Evolutionary conservation across 225 moss, liverwort and hornwort species (phyloP), one percentile per base, ranked within the genome.

Genomic region (Polytrichum formosum): DNA sequence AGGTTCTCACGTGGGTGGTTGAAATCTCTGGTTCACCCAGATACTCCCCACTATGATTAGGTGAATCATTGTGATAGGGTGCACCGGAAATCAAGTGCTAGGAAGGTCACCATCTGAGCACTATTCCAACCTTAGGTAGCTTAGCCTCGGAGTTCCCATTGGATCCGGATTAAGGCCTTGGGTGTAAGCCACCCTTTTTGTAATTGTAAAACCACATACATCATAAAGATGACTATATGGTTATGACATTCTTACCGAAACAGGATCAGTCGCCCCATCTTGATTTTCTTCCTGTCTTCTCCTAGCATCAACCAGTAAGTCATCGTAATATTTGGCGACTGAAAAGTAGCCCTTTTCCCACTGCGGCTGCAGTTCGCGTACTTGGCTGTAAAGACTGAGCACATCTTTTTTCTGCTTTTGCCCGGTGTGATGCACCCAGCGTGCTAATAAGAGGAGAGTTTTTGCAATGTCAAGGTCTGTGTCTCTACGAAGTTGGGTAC

Each of bases 311-410:
- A 92, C 94, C 73, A 98, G 76, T 72, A 98, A 84, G 76, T 98
- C 98, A 74, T 98, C 98, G 27, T 90, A 98, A 85, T 98, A 98
- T 74, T 92, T 98, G 70, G 98, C 98, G 72, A 98, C 94, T 80
- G 90, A 98, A 74, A 98, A 98, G 61, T 82, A 98, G 22, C 94
- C 98, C 79, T 94, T 98, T 72, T 98, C 98, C 98, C 98, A 98
- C 72, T 92, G 92, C 22, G 98, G 92, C 83, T 98, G 92, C 72
- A 98, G 67, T 74, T 89, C 91, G 60, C 94, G 94, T 73, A 94
- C 94, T 73, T 90, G 89, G 13, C 86, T 67, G 66, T 91, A 94
- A 19, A 98, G 86, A 73, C 81, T 92, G 54, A 98, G 82, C 25
- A 98, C 94, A 56, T 98, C 98, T 62, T 92, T 92, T 73, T 94